phyloP scores from a whole-genome alignment of 2,329 filamentous ascomycete genomes.

The Fusarium coicis region DNA sequence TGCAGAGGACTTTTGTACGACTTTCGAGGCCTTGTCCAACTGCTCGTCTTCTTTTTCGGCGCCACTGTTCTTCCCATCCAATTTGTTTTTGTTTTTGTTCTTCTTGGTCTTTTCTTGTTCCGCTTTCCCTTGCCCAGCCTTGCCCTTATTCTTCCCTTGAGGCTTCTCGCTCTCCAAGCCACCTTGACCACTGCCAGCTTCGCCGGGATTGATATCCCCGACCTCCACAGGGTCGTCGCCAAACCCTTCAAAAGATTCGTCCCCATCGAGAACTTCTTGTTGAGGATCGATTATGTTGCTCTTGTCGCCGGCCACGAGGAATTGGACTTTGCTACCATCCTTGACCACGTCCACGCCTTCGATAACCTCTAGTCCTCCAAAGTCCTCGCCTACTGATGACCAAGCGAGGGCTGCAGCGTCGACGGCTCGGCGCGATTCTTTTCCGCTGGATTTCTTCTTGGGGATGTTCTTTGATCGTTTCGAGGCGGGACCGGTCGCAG shows the following conservation, averaged over 20 bases:
- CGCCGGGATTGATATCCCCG: conserved; percentile 47
- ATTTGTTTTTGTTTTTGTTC: conserved; percentile 46
- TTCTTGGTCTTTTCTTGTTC: conserved; percentile 37
- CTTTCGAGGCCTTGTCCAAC: conserved; percentile 51
- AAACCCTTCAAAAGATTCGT: conserved; percentile 74
- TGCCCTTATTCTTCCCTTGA: conserved; percentile 47
- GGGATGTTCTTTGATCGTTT: conserved; percentile 51
- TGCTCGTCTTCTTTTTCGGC: conserved; percentile 44
- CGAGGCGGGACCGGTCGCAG: conserved; percentile 46
- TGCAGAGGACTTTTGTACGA: conserved; percentile 51
- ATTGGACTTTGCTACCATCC: conserved; percentile 68
- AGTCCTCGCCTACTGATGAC: conserved; percentile 89
- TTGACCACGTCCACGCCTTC: conserved; percentile 88
- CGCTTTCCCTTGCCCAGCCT: conserved; percentile 46
- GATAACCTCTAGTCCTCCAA: conserved; percentile 91
- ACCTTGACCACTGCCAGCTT: conserved; percentile 48
- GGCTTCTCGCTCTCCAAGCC: conserved; percentile 45
- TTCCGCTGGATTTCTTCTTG: conserved; percentile 46
- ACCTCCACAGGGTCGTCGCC: conserved; percentile 58
- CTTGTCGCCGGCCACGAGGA: conserved; percentile 59
- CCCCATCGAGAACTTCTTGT: conserved; percentile 48
- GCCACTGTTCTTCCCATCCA: conserved; percentile 43
- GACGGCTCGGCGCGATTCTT: conserved; percentile 47
- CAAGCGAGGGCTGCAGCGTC: conserved; percentile 64
- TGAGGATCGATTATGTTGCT: conserved; percentile 49